Evolutionary conservation across 78 protist species (phyloP).

Genomic region (Dictyostelium firmibasis): DNA sequence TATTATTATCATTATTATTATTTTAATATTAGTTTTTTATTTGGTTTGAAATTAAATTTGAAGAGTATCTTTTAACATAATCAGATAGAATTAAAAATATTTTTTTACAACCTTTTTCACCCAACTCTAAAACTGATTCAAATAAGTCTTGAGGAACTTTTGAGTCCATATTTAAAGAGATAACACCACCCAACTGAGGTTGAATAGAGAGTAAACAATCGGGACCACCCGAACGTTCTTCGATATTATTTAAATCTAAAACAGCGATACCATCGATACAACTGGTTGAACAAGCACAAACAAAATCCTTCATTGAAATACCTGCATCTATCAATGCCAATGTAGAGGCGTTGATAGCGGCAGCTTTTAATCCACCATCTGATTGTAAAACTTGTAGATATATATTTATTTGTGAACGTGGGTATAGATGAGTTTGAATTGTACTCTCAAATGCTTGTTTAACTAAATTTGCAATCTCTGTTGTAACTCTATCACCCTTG

Average conservation of each 20-base stretch:
- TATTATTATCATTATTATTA: too few relatives aligned
- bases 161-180: slow-evolving; percentile 77
- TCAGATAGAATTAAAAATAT: slow-evolving; percentile 53
- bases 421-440: slow-evolving; percentile 79
- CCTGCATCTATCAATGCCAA: slow-evolving; percentile 97
- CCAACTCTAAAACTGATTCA: slow-evolving; percentile 77
- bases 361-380: slow-evolving; percentile 93
- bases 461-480: slow-evolving; percentile 78
- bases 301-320: slow-evolving; percentile 91
- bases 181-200: slow-evolving; percentile 77
- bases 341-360: slow-evolving; percentile 93
- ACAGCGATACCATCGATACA: slow-evolving; percentile 81
- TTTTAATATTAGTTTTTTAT: neutral
- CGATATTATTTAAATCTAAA: slow-evolving; percentile 83
- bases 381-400: slow-evolving; percentile 93
- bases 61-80: slow-evolving; percentile 55
- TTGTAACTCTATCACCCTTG: slow-evolving; percentile 30
- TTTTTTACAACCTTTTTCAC: slow-evolving; percentile 64
- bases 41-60: slow-evolving; percentile 19
- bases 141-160: slow-evolving; percentile 81
- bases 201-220: slow-evolving; percentile 81
- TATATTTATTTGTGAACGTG: slow-evolving; percentile 93
- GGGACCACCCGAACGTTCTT: slow-evolving; percentile 88
- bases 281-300: slow-evolving; percentile 81
- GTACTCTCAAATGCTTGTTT: slow-evolving; percentile 86